phyloP scores from a whole-genome alignment of 2,329 filamentous ascomycete genomes.

The Fulvia fulva region DNA sequence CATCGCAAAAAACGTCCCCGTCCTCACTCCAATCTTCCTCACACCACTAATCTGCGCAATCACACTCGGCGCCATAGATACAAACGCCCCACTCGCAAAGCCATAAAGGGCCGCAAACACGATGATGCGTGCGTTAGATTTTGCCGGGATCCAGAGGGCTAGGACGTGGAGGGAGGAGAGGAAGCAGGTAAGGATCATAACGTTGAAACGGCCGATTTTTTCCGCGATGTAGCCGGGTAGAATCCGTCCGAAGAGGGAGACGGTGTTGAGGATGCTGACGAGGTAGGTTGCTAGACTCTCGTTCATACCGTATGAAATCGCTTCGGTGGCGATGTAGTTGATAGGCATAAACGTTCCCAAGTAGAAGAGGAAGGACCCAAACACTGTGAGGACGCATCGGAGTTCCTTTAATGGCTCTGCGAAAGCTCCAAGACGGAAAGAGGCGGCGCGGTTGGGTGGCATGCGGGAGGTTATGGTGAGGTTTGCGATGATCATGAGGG shows the following conservation, averaged over 20 bases:
- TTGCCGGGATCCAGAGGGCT: slow-evolving; percentile 53
- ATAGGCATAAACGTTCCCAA: slow-evolving; percentile 36
- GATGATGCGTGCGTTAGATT: slow-evolving; percentile 55
- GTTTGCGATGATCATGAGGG: slow-evolving; percentile 28
- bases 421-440: neutral
- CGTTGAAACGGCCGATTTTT: slow-evolving; percentile 41
- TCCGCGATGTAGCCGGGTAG: slow-evolving; percentile 40
- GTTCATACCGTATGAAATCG: slow-evolving; percentile 25
- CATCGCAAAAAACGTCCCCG: slow-evolving; percentile 60
- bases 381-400: neutral
- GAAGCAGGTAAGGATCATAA: slow-evolving; percentile 35
- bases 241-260: slow-evolving; percentile 39
- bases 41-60: slow-evolving; percentile 68
- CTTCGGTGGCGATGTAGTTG: slow-evolving; percentile 39
- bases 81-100: slow-evolving; percentile 64
- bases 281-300: slow-evolving; percentile 29
- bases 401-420: neutral
- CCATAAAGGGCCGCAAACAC: slow-evolving; percentile 66
- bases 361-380: slow-evolving; percentile 1
- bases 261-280: slow-evolving; percentile 39
- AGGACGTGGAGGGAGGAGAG: slow-evolving; percentile 40
- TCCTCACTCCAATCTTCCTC: slow-evolving; percentile 64
- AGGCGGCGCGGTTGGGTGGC: no score
- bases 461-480: slow-evolving; percentile 4
- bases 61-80: slow-evolving; percentile 59